These are phyloP conservation scores for Tulasnella sp. DNA, from an alignment of 768 basidiomycete genomes.

Conservation along the genomic window DNA sequence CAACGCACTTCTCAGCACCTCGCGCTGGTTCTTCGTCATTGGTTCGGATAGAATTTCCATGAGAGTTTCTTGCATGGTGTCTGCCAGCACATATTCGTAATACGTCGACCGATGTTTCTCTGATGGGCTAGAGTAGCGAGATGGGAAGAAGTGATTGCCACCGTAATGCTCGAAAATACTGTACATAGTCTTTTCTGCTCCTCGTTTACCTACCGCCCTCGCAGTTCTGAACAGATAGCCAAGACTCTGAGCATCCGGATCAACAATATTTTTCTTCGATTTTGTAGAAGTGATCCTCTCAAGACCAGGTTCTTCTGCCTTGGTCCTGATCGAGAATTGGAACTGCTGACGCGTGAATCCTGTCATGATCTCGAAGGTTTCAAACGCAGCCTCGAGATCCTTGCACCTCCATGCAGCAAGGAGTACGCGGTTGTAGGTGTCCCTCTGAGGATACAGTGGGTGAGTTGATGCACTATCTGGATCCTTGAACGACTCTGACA, in stretches of 20 bases:
- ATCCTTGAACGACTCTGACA: conserved; percentile 35
- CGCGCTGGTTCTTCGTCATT: neutral
- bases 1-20: neutral
- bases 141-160: conserved; percentile 21
- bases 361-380: conserved; percentile 58
- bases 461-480: no score
- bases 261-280: conserved; percentile 24
- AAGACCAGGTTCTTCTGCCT: conserved; percentile 25
- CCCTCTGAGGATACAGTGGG: no score
- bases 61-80: neutral
- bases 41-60: neutral
- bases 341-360: no score
- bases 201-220: conserved; percentile 36
- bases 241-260: conserved; percentile 41
- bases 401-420: conserved; percentile 46
- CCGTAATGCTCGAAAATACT: conserved; percentile 44
- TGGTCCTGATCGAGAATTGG: conserved; percentile 24
- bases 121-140: neutral
- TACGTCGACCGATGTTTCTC: neutral
- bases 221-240: conserved; percentile 47
- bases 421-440: conserved; percentile 50
- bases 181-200: conserved; percentile 45
- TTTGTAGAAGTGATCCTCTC: conserved; percentile 20
- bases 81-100: conserved; percentile 9
- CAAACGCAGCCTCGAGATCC: conserved; percentile 48